A percentile compares a stretch with the other conserved stretches of the same genome.
These are phyloP conservation scores for Penicillium thymicola DNA, from an alignment of 2,329 filamentous ascomycete genomes.

Conservation along the genomic window DNA sequence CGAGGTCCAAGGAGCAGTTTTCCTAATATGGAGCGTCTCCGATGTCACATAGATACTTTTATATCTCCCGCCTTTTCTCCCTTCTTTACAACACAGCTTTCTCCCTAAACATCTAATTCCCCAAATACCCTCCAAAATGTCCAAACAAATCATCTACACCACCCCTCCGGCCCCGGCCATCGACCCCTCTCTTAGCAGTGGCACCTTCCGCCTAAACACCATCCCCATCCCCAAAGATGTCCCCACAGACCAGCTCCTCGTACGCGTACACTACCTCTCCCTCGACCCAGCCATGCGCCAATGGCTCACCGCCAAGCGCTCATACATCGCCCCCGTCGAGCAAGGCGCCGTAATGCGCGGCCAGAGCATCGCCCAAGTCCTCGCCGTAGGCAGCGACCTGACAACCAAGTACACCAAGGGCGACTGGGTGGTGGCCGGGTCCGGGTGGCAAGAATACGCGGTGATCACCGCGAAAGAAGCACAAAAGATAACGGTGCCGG, in stretches of 20 bases:
- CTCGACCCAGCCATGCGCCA: slow-evolving; percentile 74
- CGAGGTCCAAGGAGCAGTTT: slow-evolving; percentile 26
- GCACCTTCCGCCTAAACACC: slow-evolving; percentile 37
- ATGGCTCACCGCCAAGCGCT: slow-evolving; percentile 60
- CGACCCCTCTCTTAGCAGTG: slow-evolving; percentile 33
- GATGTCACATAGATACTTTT: slow-evolving; percentile 6
- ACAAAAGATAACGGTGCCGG: slow-evolving; percentile 45
- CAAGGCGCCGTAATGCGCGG: slow-evolving; percentile 69
- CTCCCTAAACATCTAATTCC: neutral
- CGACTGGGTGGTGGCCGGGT: slow-evolving; percentile 51
- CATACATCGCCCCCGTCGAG: slow-evolving; percentile 67
- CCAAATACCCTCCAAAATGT: slow-evolving; percentile 16
- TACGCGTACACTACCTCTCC: slow-evolving; percentile 60
- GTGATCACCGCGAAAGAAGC: slow-evolving; percentile 54
- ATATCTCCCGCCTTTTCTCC: neutral
- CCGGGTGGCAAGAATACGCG: slow-evolving; percentile 66
- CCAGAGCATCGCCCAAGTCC: slow-evolving; percentile 56
- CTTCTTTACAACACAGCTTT: neutral
- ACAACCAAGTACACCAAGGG: slow-evolving; percentile 28
- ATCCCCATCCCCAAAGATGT: slow-evolving; percentile 27
- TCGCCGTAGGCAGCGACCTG: slow-evolving; percentile 51
- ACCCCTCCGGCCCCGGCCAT: slow-evolving; percentile 35
- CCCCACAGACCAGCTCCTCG: slow-evolving; percentile 58
- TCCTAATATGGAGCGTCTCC: slow-evolving; percentile 26
- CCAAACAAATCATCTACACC: slow-evolving; percentile 37